Percentiles rank a stretch among this genome's conserved stretches.
These are phyloP conservation scores for Coelastrella sp. DNA, from an alignment of 139 green algal genomes.

Conservation along the genomic window DNA sequence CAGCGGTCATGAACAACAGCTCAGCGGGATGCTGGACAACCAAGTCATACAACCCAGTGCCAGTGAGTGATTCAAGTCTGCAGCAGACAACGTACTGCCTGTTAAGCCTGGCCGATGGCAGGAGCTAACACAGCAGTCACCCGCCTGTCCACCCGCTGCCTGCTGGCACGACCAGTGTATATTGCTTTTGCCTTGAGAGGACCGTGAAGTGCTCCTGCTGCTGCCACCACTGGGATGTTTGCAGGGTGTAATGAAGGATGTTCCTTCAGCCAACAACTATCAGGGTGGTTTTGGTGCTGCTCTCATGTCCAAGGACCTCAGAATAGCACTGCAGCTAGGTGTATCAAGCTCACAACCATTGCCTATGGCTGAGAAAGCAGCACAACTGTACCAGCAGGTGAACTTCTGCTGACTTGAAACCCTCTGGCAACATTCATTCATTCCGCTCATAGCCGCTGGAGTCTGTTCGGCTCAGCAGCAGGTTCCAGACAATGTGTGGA, in stretches of 20 bases:
- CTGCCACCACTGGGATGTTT: background rate
- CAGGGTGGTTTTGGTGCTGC: slow-evolving; percentile 41
- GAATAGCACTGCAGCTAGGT: slow-evolving; percentile 45
- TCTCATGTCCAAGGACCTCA: slow-evolving; percentile 61
- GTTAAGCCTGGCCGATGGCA: too few species aligned
- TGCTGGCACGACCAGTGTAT: too few species aligned
- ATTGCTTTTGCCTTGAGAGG: background rate
- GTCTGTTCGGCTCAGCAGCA: too few species aligned
- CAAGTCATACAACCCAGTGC: slow-evolving; percentile 38
- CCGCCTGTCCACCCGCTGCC: too few species aligned
- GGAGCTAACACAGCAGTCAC: too few species aligned
- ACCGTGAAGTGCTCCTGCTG: background rate
- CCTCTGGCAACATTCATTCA: too few species aligned
- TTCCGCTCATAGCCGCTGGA: too few species aligned
- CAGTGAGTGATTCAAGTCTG: slow-evolving; percentile 7
- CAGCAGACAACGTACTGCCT: too few species aligned
- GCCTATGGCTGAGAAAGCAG: slow-evolving; percentile 40
- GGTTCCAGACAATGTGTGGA: too few species aligned
- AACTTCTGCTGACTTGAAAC: background rate
- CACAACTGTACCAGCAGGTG: slow-evolving; percentile 45
- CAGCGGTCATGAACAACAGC: slow-evolving; percentile 37
- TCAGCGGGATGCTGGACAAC: slow-evolving; percentile 42
- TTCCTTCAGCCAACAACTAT: slow-evolving; percentile 40
- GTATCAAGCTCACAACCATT: background rate
- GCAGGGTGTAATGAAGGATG: slow-evolving; percentile 44